Percentiles rank a stretch among this genome's conserved stretches.
These are phyloP conservation scores for Ascochyta lentis DNA, from an alignment of 2,329 filamentous ascomycete genomes.

Conservation along the genomic window DNA sequence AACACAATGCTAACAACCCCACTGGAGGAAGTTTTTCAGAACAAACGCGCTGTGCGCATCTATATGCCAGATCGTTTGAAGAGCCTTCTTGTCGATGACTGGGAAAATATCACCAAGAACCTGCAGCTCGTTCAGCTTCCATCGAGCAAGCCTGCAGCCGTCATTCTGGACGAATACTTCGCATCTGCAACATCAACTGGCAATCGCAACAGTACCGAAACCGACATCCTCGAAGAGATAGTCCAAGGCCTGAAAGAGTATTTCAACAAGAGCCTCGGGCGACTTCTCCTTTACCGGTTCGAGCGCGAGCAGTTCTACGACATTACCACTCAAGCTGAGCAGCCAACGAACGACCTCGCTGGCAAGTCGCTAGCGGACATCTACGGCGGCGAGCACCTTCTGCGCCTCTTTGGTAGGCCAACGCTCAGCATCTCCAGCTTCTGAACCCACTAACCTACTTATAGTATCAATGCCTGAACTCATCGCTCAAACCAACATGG, in stretches of 20 bases:
- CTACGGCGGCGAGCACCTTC: slow-evolving; percentile 91
- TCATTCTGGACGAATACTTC: slow-evolving; percentile 84
- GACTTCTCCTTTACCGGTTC: slow-evolving; percentile 91
- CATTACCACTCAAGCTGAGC: slow-evolving; percentile 73
- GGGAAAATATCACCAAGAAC: slow-evolving; percentile 98
- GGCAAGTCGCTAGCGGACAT: slow-evolving; percentile 78
- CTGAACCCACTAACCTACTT: not conserved
- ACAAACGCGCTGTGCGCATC: slow-evolving; percentile 83
- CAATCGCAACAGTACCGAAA: slow-evolving; percentile 68
- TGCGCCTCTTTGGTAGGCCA: slow-evolving; percentile 81
- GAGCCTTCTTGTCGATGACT: slow-evolving; percentile 93
- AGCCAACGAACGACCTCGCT: slow-evolving; percentile 65
- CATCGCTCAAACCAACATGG: slow-evolving; percentile 97
- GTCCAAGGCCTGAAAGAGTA: slow-evolving; percentile 87
- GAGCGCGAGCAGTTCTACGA: slow-evolving; percentile 89
- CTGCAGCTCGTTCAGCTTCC: slow-evolving; percentile 87
- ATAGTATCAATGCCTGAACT: slow-evolving; percentile 89
- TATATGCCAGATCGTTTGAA: slow-evolving; percentile 89
- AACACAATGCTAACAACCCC: slow-evolving; percentile 11
- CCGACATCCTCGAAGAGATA: slow-evolving; percentile 89
- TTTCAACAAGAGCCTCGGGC: slow-evolving; percentile 87
- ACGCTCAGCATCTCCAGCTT: not conserved
- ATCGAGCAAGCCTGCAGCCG: slow-evolving; percentile 73
- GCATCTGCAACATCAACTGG: slow-evolving; percentile 70
- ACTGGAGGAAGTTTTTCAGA: slow-evolving; percentile 88